These are phyloP conservation scores for Parachaetomium inaequale DNA, from an alignment of 495 filamentous ascomycete species.

Conservation along the genomic window DNA sequence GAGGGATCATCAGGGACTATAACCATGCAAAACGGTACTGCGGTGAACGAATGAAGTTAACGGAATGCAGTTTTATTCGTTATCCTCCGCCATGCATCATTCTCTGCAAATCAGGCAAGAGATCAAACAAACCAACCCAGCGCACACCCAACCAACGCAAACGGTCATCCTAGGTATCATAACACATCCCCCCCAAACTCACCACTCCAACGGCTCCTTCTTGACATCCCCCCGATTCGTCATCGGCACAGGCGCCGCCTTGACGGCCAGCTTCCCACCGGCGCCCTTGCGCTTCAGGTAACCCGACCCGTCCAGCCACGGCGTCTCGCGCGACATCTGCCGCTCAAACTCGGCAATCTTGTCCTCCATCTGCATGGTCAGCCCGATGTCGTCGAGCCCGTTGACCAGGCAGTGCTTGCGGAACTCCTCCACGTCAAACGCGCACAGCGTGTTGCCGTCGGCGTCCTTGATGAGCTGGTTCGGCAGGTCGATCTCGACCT, in stretches of 20 bases:
- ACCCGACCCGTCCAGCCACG: slow-evolving; percentile 86
- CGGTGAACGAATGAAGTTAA: too few relatives aligned
- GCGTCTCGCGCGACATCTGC: slow-evolving; percentile 70
- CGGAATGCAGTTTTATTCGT: background rate
- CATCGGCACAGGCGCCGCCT: slow-evolving; percentile 79
- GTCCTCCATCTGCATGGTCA: slow-evolving; percentile 86
- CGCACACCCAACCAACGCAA: background rate
- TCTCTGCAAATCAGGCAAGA: slow-evolving; percentile 2
- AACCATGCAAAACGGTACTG: too few relatives aligned
- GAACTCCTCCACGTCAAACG: slow-evolving; percentile 87
- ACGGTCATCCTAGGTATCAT: slow-evolving; percentile 10
- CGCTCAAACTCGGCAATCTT: slow-evolving; percentile 84
- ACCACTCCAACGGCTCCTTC: slow-evolving; percentile 93
- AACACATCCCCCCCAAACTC: slow-evolving; percentile 3
- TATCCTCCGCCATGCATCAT: slow-evolving; percentile 2
- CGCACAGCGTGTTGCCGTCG: slow-evolving; percentile 64
- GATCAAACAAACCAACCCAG: background rate
- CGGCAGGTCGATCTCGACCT: slow-evolving; percentile 87
- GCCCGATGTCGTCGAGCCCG: slow-evolving; percentile 92
- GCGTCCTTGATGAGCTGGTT: slow-evolving; percentile 79
- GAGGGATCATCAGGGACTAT: background rate
- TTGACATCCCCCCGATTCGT: slow-evolving; percentile 85
- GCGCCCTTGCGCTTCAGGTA: slow-evolving; percentile 71
- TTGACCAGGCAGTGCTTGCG: slow-evolving; percentile 92
- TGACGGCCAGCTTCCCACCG: slow-evolving; percentile 67